A percentile compares a stretch with the other conserved stretches of the same genome.
Evolutionary conservation across 768 basidiomycete genomes (phyloP).

Genomic region (Favolaschia claudopus): DNA sequence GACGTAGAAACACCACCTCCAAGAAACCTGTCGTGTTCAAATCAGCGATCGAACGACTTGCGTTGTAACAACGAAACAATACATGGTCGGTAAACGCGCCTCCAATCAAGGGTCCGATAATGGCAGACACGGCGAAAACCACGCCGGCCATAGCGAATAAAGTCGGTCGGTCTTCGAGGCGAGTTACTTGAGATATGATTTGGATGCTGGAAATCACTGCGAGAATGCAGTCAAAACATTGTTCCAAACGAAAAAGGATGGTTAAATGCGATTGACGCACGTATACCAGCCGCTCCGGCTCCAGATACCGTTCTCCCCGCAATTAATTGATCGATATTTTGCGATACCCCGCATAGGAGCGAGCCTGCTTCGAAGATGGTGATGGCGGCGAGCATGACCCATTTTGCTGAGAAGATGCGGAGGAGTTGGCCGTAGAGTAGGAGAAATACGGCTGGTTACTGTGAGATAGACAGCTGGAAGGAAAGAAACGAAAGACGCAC

Average conservation of each 20-base stretch:
- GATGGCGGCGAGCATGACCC: constrained; percentile 17
- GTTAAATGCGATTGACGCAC: neutral
- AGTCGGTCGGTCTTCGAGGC: constrained; percentile 34
- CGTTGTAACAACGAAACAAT: too few relatives aligned
- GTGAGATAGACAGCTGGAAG: too few relatives aligned
- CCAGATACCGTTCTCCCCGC: constrained; percentile 51
- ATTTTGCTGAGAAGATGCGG: constrained; percentile 39
- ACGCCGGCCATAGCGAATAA: constrained; percentile 48
- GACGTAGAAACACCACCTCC: neutral
- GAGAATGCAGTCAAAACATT: neutral
- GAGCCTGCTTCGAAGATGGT: constrained; percentile 51
- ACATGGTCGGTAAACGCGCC: constrained; percentile 35
- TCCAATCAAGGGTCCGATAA: constrained; percentile 34
- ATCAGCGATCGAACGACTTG: too few relatives aligned
- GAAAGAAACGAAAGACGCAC: constrained; percentile 29
- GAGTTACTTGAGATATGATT: constrained; percentile 32
- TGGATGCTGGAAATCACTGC: neutral
- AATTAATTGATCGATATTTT: constrained; percentile 35
- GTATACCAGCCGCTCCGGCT: constrained; percentile 46
- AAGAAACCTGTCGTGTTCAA: too few relatives aligned
- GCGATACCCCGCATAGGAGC: constrained; percentile 44
- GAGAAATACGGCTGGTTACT: too few relatives aligned
- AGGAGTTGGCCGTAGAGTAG: constrained; percentile 38
- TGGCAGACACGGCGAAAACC: neutral
- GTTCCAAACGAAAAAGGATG: neutral